Evolutionary conservation across 169 alveolate genomes (phyloP).

Genomic region (Plasmodium gaboni): DNA sequence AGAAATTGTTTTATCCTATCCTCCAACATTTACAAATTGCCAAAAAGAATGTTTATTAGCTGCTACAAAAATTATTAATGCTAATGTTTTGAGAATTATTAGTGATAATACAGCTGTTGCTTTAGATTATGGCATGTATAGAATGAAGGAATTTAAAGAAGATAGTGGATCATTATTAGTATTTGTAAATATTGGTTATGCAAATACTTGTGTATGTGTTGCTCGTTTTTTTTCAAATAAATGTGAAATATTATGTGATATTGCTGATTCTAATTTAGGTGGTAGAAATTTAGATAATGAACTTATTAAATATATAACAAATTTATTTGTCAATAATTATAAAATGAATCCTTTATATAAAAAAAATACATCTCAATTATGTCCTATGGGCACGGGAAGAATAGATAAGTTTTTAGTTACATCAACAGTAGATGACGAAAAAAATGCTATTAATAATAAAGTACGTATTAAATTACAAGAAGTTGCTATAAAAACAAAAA

Average conservation of each 20-base stretch:
- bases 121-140: slow-evolving; percentile 97
- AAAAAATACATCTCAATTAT: slow-evolving; percentile 1
- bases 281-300: slow-evolving; percentile 96
- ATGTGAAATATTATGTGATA: slow-evolving; percentile 92
- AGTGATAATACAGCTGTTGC: slow-evolving; percentile 98
- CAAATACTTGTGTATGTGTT: slow-evolving; percentile 92
- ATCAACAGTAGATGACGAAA: slow-evolving; percentile 5
- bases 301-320: slow-evolving; percentile 92
- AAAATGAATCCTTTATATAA: slow-evolving; percentile 92
- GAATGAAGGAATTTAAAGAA: slow-evolving; percentile 93
- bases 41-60: slow-evolving; percentile 95
- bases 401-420: slow-evolving; percentile 17
- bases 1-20: slow-evolving; percentile 91
- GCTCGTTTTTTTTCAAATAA: slow-evolving; percentile 92
- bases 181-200: slow-evolving; percentile 95
- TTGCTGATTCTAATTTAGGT: slow-evolving; percentile 95
- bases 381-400: slow-evolving; percentile 75
- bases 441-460: slow-evolving; percentile 81
- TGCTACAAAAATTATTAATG: slow-evolving; percentile 95
- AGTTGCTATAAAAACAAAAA: slow-evolving; percentile 95
- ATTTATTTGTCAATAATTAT: slow-evolving; percentile 90
- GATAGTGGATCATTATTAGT: slow-evolving; percentile 94
- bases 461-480: slow-evolving; percentile 95
- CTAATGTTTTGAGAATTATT: slow-evolving; percentile 93
- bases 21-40: slow-evolving; percentile 92